Conservation (phyloP, 495 filamentous ascomycete genomes). For the Daldinia bambusicola region DNA sequence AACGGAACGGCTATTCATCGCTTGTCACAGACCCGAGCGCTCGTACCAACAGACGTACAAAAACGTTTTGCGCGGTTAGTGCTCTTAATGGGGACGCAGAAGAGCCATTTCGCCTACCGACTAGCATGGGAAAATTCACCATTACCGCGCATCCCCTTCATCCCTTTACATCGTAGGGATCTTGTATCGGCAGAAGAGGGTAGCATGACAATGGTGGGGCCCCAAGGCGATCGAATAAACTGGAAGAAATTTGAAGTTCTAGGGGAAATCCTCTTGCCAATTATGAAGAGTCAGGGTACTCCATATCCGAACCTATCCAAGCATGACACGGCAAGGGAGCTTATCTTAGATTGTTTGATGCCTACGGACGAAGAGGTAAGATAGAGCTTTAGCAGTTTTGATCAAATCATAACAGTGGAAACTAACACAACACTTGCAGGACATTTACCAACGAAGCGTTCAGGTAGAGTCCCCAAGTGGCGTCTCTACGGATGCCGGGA, state of each 20-base stretch:
- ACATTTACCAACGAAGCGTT: constrained; percentile 69
- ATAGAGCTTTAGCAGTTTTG: not conserved
- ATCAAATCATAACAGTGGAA: not conserved
- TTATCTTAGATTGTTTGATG: constrained; percentile 76
- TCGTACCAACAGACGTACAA: constrained; percentile 74
- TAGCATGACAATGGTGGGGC: constrained; percentile 84
- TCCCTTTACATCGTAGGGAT: constrained; percentile 90
- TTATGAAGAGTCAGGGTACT: constrained; percentile 88
- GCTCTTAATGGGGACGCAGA: constrained; percentile 90
- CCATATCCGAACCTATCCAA: constrained; percentile 77
- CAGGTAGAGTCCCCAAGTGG: constrained; percentile 62
- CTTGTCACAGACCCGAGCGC: constrained; percentile 79
- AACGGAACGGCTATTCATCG: constrained; percentile 88
- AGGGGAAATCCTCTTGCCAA: constrained; percentile 87
- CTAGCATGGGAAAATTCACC: constrained; percentile 96
- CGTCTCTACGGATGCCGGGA: constrained; percentile 51
- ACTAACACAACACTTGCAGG: constrained; percentile 55
- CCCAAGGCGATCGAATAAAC: constrained; percentile 81
- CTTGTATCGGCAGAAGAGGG: constrained; percentile 92
- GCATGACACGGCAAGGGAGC: constrained; percentile 71
- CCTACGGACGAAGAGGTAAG: constrained; percentile 69
- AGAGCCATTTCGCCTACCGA: constrained; percentile 92
- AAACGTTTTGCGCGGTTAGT: constrained; percentile 89
- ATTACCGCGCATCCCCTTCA: constrained; percentile 88
- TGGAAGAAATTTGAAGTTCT: constrained; percentile 99